Evolutionary conservation across 2,329 filamentous ascomycete genomes (phyloP).

Genomic region (Trichophyton verrucosum): DNA sequence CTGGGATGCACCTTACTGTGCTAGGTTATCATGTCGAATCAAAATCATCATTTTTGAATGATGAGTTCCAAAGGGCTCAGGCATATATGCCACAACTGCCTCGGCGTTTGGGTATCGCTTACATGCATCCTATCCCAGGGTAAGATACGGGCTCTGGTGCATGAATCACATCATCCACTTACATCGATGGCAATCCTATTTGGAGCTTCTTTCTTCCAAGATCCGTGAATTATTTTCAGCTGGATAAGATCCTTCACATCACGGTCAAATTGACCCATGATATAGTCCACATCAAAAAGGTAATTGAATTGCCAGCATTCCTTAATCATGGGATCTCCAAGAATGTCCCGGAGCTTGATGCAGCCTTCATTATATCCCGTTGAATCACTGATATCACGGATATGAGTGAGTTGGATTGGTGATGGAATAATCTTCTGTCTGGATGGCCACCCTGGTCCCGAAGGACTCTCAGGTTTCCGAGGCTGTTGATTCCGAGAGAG

Average conservation of each 20-base stretch:
- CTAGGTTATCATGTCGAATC: constrained; percentile 61
- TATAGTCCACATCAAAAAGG: constrained; percentile 45
- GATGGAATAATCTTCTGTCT: constrained; percentile 36
- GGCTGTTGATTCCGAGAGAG: constrained; percentile 9
- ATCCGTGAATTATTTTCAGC: constrained; percentile 51
- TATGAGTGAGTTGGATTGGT: constrained; percentile 59
- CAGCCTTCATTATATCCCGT: constrained; percentile 51
- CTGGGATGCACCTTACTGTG: constrained; percentile 39
- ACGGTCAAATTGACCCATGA: constrained; percentile 47
- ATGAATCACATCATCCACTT: constrained; percentile 15
- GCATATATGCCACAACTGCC: constrained; percentile 63
- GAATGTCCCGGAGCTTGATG: constrained; percentile 52
- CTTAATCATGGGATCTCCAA: constrained; percentile 61
- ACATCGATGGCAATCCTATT: constrained; percentile 49
- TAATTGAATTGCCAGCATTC: constrained; percentile 49
- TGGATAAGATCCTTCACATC: constrained; percentile 42
- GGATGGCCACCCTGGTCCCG: background rate
- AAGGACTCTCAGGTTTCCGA: background rate
- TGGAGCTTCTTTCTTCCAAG: constrained; percentile 54
- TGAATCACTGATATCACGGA: constrained; percentile 48
- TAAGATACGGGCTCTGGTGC: background rate
- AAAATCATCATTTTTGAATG: constrained; percentile 81
- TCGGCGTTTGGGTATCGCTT: constrained; percentile 53
- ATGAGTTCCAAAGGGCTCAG: constrained; percentile 76
- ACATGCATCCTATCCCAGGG: constrained; percentile 44